Conservation (phyloP, 352 stramenopile species). For the Globisporangium okanoganense region DNA sequence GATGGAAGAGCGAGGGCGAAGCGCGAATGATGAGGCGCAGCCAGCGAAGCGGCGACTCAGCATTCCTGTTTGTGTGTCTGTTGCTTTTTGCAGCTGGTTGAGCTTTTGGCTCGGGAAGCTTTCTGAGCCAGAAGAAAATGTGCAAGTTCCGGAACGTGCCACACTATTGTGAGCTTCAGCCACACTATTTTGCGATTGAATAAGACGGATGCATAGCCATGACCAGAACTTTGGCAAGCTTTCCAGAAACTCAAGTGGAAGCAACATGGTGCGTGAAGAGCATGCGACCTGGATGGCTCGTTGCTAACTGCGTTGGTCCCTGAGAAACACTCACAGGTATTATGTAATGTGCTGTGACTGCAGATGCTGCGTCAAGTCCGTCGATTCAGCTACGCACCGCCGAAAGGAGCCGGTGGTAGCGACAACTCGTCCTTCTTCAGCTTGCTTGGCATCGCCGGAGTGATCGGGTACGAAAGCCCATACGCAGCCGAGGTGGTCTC, state of each 20-base stretch:
- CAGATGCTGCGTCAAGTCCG: slow-evolving; percentile 31
- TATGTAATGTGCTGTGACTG: neutral
- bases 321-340: neutral
- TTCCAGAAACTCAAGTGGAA: neutral
- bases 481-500: neutral
- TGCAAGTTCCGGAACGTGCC: neutral
- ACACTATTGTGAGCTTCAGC: neutral
- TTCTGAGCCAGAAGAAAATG: neutral
- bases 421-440: slow-evolving; percentile 85
- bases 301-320: neutral
- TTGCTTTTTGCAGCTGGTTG: neutral
- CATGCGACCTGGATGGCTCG: neutral
- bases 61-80: neutral
- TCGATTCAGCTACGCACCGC: slow-evolving; percentile 67
- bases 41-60: slow-evolving; percentile 2
- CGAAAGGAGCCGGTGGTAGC: slow-evolving; percentile 45
- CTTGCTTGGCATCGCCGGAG: slow-evolving; percentile 54
- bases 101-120: neutral
- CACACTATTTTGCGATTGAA: neutral
- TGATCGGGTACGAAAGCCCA: slow-evolving; percentile 43
- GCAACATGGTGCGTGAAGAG: neutral
- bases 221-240: neutral
- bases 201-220: neutral
- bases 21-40: neutral
- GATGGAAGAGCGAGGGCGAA: slow-evolving; percentile 1